phyloP scores from a whole-genome alignment of 305 asterid genomes.

The Fraxinus nigra region DNA sequence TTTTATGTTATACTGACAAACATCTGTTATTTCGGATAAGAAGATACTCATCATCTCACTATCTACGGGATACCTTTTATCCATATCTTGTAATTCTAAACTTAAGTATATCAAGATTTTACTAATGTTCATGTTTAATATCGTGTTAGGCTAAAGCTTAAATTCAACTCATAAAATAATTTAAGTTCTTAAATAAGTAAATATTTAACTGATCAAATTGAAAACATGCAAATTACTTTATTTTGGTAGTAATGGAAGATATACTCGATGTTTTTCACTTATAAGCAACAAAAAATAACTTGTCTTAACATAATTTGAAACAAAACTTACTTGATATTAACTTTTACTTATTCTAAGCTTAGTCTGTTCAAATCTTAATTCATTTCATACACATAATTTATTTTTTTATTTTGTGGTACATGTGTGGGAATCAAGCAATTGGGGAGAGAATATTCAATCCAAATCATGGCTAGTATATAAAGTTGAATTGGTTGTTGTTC shows the following conservation, averaged over 20 bases:
- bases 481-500: conserved; percentile 53
- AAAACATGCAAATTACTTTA: neutral
- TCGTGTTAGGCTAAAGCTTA: neutral
- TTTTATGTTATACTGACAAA: neutral
- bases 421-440: conserved; percentile 41
- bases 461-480: conserved; percentile 79
- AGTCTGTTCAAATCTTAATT: neutral
- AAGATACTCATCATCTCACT: conserved; percentile 76
- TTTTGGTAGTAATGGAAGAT: neutral
- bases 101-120: neutral
- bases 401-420: conserved; percentile 33
- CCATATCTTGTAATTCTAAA: neutral
- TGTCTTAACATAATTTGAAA: neutral
- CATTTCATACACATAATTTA: neutral
- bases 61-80: conserved; percentile 58
- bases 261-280: neutral
- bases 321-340: neutral
- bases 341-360: neutral
- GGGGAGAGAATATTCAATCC: conserved; percentile 56
- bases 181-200: neutral
- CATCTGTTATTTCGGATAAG: conserved; percentile 28
- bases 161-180: neutral
- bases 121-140: neutral
- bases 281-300: neutral
- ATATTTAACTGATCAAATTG: neutral